Evolutionary conservation across 129 eudicot species (phyloP), one percentile per base, ranked within the genome.

Genomic region (Saussurea involucrata): DNA sequence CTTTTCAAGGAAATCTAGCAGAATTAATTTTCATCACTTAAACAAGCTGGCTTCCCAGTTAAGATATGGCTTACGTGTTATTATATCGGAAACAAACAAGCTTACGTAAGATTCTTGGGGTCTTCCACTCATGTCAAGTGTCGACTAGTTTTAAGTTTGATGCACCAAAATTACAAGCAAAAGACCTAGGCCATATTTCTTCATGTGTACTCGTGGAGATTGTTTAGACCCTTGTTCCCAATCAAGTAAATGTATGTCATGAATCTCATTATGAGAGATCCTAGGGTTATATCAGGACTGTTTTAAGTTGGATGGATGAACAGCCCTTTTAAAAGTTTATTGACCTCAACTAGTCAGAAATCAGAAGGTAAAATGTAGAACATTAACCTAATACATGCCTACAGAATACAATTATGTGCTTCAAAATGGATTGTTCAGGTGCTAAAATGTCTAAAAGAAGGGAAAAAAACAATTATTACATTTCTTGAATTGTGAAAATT

Each of bases 361-460:
- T 53, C 22, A 17, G 7, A 55, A n/a, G 27, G 21, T 32, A 25
- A 34, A 9, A 1, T 12, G 44, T 13, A 31, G 27, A 70, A n/a
- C 28, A 60, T 60, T 18, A 60, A 60, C 65, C 27, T 22, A 20
- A 58, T 4, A 25, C 21, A 5, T 78, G 46, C 36, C 49, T 24
- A 66, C 32, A 76, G 4, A 32, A 61, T 27, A 67, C 34, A 66
- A 33, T 49, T 46, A 29, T 9, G 21, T 66, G 12, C 74, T 67
- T 68, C 57, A 67, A 29, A 64, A 68, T 33, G 81, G 67, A 64
- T 66, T 76, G 13, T 12, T 49, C 46, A 8, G 27, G 33, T 12
- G 37, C 32, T 21, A 49, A 66, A 37, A 32, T 68, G 20, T 53
- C 74, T 77, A 33, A 6, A 18, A 55, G 17, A 33, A 49, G 53